Base-by-base conservation (phyloP, 2,329 filamentous ascomycete species). In the Cytospora paraplurivora region DNA sequence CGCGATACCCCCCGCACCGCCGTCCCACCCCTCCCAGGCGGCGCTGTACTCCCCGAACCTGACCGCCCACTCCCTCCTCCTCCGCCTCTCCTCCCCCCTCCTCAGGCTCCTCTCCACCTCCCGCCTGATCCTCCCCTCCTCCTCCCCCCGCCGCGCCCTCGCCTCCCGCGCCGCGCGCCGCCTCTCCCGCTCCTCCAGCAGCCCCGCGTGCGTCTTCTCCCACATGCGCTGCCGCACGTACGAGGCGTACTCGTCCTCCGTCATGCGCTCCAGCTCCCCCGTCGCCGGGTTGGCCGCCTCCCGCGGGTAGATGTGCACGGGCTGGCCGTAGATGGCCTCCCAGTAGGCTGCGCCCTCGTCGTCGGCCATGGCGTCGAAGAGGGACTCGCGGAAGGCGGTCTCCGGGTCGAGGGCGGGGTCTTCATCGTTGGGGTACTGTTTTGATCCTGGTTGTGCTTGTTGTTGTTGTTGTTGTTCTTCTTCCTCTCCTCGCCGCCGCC, bases 291-390 rank as follows among this genome's bases (percentile, higher is more conserved):
- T 79, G 10, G 76, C 72, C 7, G 71, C 67, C 56, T 79, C 76
- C 0, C 82, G 80, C 0, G 85, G 74, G 73, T 96, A 97, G 7
- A 87, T 85, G 76, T 97, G 93, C 56, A 98, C 90, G 0, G 95
- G 94, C 74, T 98, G 94, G 1, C 93, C 93, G 76, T 98, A 99
- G n/a, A 99, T 91, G 17, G 87, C 86, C 75, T 97, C 90, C 95
- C 95, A 99, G 78, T 95, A 99, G 8, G 88, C 85, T 1, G 95
- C 95, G 54, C 94, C 95, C 77, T 99, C 95, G 73, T 98, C 94
- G 76, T 99, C 95, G 44, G 93, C 94, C 76, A 99, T 89, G 37
- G 95, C 95, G 75, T 99, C 95, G 77, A 98, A 98, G 6, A 99
- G 87, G 0, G 93, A 97, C 75, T 96, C 92, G 35, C 92, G 88